Conservation (phyloP, 2,329 filamentous ascomycete species). For the Xylariaceae sp. region DNA sequence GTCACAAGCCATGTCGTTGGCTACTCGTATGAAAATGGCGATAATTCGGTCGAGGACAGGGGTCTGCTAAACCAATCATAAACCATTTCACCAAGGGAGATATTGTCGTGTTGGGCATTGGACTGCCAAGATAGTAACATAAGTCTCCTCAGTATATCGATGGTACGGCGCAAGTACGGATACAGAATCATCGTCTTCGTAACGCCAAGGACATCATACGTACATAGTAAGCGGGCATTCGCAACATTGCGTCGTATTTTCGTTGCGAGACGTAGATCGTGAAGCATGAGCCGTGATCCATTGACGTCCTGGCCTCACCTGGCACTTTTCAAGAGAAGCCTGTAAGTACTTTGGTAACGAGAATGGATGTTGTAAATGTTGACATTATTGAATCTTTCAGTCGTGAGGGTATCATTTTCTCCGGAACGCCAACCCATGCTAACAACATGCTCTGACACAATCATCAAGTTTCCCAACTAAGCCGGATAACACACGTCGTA, state of each 20-base stretch:
- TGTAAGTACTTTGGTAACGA: neutral
- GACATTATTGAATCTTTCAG: conserved; percentile 10
- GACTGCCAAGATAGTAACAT: too few relatives aligned
- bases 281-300: neutral
- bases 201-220: too few relatives aligned
- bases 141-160: too few relatives aligned
- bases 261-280: neutral
- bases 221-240: neutral
- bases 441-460: conserved; percentile 10
- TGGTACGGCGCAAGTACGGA: too few relatives aligned
- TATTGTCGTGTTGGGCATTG: too few relatives aligned
- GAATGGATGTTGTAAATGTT: conserved; percentile 4
- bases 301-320: neutral
- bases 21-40: too few relatives aligned
- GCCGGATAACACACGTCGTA: neutral
- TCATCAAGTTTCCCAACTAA: neutral
- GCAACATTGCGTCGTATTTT: neutral
- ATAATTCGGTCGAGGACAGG: too few relatives aligned
- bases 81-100: too few relatives aligned
- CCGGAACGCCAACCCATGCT: conserved; percentile 24
- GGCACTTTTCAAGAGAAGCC: neutral
- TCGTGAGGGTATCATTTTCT: conserved; percentile 27
- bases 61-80: too few relatives aligned
- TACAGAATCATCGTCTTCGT: too few relatives aligned
- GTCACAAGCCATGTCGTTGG: neutral